A percentile compares a stretch with the other conserved stretches of the same genome.
These are phyloP conservation scores for Aspergillus affinis DNA, from an alignment of 495 filamentous ascomycete species.

Conservation along the genomic window DNA sequence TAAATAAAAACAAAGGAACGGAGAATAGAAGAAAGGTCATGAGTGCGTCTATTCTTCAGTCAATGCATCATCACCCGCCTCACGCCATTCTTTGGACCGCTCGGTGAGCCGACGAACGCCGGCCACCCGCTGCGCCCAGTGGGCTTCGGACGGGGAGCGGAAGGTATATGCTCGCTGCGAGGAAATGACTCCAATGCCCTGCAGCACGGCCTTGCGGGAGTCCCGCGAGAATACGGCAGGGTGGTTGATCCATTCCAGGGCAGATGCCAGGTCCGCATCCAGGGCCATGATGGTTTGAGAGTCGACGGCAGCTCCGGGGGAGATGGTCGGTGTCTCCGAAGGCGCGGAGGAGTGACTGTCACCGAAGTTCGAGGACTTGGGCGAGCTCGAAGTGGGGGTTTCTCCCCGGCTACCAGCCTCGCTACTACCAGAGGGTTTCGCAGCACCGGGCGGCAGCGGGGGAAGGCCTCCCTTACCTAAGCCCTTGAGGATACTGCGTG, in stretches of 20 bases:
- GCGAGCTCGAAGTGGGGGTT: conserved; percentile 40
- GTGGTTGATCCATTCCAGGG: conserved; percentile 99
- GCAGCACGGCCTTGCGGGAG: conserved; percentile 90
- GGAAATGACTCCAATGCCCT: conserved; percentile 94
- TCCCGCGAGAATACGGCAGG: conserved; percentile 95
- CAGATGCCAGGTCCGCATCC: conserved; percentile 84
- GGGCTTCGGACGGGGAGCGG: conserved; percentile 77
- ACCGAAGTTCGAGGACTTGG: conserved; percentile 45
- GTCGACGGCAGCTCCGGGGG: conserved; percentile 73
- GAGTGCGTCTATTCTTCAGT: conserved; percentile 66
- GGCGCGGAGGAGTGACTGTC: conserved; percentile 41
- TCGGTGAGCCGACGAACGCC: conserved; percentile 79
- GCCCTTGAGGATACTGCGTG: conserved; percentile 91
- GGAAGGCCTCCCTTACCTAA: conserved; percentile 93
- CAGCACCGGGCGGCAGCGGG: conserved; percentile 67
- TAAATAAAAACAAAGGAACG: conserved; percentile 4
- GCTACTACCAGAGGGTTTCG: conserved; percentile 32
- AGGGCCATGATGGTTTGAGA: conserved; percentile 75
- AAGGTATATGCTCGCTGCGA: conserved; percentile 93
- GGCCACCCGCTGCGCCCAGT: conserved; percentile 78
- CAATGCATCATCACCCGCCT: conserved; percentile 77
- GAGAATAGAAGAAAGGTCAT: conserved; percentile 12
- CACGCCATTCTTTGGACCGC: conserved; percentile 80
- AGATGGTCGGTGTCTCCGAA: conserved; percentile 56
- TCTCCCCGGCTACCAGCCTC: conserved; percentile 39